Conservation (phyloP, 2,329 filamentous ascomycete genomes). For the Hypoxylon sp. region DNA sequence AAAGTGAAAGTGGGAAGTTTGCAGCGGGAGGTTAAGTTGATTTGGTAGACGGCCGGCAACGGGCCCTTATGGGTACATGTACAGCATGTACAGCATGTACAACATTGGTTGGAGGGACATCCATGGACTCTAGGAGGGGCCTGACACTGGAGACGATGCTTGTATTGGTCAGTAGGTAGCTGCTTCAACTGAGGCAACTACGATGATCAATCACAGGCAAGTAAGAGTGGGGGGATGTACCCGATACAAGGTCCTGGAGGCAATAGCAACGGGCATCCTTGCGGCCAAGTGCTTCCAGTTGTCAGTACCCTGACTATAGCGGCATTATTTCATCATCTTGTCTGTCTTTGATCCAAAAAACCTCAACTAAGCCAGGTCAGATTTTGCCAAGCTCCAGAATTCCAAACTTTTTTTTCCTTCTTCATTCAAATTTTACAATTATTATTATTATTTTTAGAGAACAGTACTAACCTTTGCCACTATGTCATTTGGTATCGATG, state of each 20-base stretch:
- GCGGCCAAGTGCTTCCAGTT: conserved; percentile 6
- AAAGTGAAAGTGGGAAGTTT: conserved; percentile 39
- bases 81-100: too few relatives aligned
- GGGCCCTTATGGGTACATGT: conserved; percentile 12
- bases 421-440: neutral
- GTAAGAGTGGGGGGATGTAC: conserved; percentile 8
- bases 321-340: conserved; percentile 34
- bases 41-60: conserved; percentile 31
- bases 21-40: conserved; percentile 43
- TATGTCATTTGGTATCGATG: conserved; percentile 10
- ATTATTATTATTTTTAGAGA: neutral
- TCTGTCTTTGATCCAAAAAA: conserved; percentile 27
- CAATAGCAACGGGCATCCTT: neutral
- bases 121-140: conserved; percentile 2
- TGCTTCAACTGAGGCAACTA: conserved; percentile 10
- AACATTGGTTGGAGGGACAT: too few relatives aligned
- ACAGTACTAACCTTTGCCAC: conserved; percentile 15
- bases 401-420: conserved; percentile 10
- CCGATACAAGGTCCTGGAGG: conserved; percentile 9
- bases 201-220: conserved; percentile 19
- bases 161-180: conserved; percentile 15
- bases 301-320: conserved; percentile 12
- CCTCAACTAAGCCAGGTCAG: conserved; percentile 15
- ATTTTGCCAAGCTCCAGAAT: conserved; percentile 12
- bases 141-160: conserved; percentile 28